Percentiles rank a stretch among this genome's conserved stretches.
Evolutionary conservation across 2,329 filamentous ascomycete species (phyloP).

Genomic region (Penicillium hesseltinei): DNA sequence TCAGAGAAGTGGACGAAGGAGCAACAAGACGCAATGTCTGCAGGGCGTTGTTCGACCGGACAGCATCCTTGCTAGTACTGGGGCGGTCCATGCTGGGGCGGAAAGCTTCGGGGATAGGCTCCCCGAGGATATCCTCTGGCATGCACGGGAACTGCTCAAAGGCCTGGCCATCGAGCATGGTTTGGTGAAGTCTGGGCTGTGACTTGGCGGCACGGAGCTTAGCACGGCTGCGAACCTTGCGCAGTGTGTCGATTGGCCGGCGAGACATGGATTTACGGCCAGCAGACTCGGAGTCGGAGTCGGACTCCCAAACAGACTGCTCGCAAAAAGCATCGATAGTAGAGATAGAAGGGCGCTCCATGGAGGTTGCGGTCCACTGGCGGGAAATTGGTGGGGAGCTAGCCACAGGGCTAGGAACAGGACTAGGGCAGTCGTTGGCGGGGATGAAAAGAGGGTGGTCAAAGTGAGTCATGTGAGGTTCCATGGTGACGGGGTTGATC

Average conservation of each 20-base stretch:
- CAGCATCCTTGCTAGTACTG: conserved; percentile 26
- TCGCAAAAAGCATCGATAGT: conserved; percentile 35
- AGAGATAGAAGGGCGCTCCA: conserved; percentile 35
- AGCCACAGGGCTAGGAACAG: conserved; percentile 34
- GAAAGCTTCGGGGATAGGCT: conserved; percentile 13
- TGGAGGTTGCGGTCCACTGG: conserved; percentile 29
- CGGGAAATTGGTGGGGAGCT: conserved; percentile 33
- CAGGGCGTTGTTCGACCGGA: conserved; percentile 21
- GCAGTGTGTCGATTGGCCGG: conserved; percentile 40
- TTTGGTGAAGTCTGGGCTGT: conserved; percentile 33
- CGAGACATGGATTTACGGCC: conserved; percentile 37
- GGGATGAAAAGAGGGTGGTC: conserved; percentile 43
- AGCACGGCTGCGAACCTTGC: conserved; percentile 42
- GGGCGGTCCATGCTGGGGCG: conserved; percentile 22
- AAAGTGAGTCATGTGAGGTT: conserved; percentile 40
- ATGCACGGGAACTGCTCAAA: conserved; percentile 33
- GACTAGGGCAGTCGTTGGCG: conserved; percentile 38
- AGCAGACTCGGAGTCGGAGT: conserved; percentile 38
- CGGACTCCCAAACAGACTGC: conserved; percentile 43
- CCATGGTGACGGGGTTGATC: conserved; percentile 40
- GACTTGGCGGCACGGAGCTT: conserved; percentile 41
- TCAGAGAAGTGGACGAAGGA: conserved; percentile 37
- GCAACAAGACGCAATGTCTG: conserved; percentile 38
- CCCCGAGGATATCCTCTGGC: conserved; percentile 23
- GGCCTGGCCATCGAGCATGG: conserved; percentile 20